These are phyloP conservation scores for Pseudogymnoascus sp. DNA, from an alignment of 2,329 filamentous ascomycete species.

Conservation along the genomic window DNA sequence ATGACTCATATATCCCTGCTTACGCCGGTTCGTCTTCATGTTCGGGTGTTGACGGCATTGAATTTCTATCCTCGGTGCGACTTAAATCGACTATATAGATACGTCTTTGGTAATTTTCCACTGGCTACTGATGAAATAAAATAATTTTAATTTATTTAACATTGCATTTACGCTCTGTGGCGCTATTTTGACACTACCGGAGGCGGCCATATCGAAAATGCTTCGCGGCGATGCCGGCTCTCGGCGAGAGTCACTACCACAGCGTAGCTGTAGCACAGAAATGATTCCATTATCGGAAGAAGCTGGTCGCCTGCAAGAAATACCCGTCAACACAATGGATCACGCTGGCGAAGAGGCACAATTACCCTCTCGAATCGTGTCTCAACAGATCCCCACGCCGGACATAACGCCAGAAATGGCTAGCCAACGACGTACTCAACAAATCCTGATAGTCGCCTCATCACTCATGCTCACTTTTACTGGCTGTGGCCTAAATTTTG, in stretches of 20 bases:
- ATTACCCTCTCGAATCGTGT: not conserved
- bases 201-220: not conserved
- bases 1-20: not conserved
- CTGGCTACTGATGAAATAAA: not conserved
- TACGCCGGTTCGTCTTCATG: not conserved
- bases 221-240: not conserved
- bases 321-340: not conserved
- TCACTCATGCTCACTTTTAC: constrained; percentile 28
- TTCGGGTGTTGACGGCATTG: constrained; percentile 1
- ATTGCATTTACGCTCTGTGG: not conserved
- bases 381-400: not conserved
- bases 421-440: not conserved
- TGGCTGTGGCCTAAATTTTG: constrained; percentile 31
- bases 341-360: not conserved
- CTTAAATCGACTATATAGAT: not conserved
- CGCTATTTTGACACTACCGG: not conserved
- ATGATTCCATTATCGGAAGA: not conserved
- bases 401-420: not conserved
- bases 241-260: not conserved
- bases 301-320: not conserved
- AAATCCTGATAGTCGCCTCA: constrained; percentile 15
- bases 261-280: not conserved
- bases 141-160: not conserved
- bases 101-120: not conserved
- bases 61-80: not conserved